Evolutionary conservation across 805 yeast genomes (phyloP).

Genomic region (Zygotorulaspora florentina): DNA sequence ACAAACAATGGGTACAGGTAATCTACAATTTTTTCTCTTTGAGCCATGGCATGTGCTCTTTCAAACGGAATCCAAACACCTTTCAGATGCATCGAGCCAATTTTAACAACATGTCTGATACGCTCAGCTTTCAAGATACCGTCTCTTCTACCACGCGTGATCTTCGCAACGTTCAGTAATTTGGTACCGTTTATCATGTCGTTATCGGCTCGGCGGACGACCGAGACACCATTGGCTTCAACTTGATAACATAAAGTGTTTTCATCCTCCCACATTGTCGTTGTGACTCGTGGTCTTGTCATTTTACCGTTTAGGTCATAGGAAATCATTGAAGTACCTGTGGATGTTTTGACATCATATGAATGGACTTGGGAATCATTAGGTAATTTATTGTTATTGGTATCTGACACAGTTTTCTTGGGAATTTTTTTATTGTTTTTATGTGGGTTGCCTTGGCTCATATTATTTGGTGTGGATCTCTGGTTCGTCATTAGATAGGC

Average conservation of each 20-base stretch:
- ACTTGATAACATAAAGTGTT: slow-evolving; percentile 81
- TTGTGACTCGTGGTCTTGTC: slow-evolving; percentile 58
- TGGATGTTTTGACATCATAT: slow-evolving; percentile 8
- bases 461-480: background rate
- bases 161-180: slow-evolving; percentile 74
- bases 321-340: slow-evolving; percentile 5
- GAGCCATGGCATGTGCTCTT: slow-evolving; percentile 76
- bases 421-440: background rate
- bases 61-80: slow-evolving; percentile 92
- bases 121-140: slow-evolving; percentile 77
- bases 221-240: slow-evolving; percentile 75
- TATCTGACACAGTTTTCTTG: slow-evolving; percentile 6
- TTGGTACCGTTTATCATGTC: slow-evolving; percentile 86
- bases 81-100: slow-evolving; percentile 82
- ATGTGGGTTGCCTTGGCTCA: background rate
- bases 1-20: slow-evolving; percentile 65
- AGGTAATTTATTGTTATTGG: slow-evolving; percentile 1
- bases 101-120: slow-evolving; percentile 73
- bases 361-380: slow-evolving; percentile 10
- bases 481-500: background rate
- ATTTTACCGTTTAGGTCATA: slow-evolving; percentile 9
- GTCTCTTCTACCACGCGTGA: slow-evolving; percentile 84
- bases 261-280: slow-evolving; percentile 91
- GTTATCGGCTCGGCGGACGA: slow-evolving; percentile 79
- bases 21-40: slow-evolving; percentile 69